Conservation (phyloP, 1,284 basidiomycete genomes). For the Boletus sp. region DNA sequence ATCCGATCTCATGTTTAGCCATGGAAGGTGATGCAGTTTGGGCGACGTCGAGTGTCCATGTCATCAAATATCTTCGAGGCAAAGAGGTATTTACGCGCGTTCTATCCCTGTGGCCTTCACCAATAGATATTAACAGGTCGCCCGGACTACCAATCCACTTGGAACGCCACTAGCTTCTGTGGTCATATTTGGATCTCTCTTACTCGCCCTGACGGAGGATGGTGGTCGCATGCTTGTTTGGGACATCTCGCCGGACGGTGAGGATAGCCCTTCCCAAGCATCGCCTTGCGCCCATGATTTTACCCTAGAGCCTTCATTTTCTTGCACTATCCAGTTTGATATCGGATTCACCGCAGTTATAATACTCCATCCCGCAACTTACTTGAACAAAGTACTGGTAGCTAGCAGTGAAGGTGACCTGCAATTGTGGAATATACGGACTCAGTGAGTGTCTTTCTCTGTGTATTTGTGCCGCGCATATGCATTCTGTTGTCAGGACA, state of each 20-base stretch:
- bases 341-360: constrained; percentile 78
- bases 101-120: constrained; percentile 1
- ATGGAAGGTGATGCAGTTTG: constrained; percentile 89
- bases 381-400: constrained; percentile 93
- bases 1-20: constrained; percentile 71
- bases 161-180: constrained; percentile 57
- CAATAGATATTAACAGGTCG: constrained; percentile 34
- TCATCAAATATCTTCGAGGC: constrained; percentile 81
- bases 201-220: constrained; percentile 78
- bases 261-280: not conserved
- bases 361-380: constrained; percentile 92
- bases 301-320: constrained; percentile 28
- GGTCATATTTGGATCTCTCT: constrained; percentile 74
- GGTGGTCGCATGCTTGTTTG: constrained; percentile 81
- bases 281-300: constrained; percentile 9
- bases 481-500: constrained; percentile 39
- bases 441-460: constrained; percentile 52
- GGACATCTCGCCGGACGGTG: constrained; percentile 54
- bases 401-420: constrained; percentile 79
- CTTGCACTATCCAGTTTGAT: constrained; percentile 64
- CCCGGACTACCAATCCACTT: constrained; percentile 59
- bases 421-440: constrained; percentile 93
- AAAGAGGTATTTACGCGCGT: constrained; percentile 62
- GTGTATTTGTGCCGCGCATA: not conserved
- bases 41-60: constrained; percentile 66